These are phyloP conservation scores for Macrophomina tecta DNA, from an alignment of 2,329 filamentous ascomycete genomes.

Conservation along the genomic window DNA sequence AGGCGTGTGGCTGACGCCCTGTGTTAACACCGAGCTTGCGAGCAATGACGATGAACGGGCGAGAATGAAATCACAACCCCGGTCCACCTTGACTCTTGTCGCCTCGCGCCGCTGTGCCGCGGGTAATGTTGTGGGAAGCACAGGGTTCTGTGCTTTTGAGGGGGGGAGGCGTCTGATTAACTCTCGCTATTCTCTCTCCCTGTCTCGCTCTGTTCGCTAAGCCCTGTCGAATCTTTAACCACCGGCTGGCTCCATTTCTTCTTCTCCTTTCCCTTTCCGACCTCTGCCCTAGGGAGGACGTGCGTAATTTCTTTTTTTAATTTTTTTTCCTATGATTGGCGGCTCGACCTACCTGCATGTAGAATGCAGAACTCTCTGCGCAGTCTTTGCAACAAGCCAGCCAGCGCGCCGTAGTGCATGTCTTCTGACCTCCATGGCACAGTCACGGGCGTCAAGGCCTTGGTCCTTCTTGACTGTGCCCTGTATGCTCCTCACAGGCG, in stretches of 20 bases:
- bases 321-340: not conserved
- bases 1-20: not conserved
- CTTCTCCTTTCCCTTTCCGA: constrained; percentile 16
- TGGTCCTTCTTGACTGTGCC: no score
- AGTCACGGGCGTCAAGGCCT: not conserved
- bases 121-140: not conserved
- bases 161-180: not conserved
- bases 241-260: constrained; percentile 18
- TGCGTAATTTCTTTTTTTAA: not conserved
- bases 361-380: no score
- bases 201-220: constrained; percentile 10
- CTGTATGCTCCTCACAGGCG: no score
- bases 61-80: not conserved
- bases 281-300: constrained; percentile 24
- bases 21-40: no score
- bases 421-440: not conserved
- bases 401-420: no score
- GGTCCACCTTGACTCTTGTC: not conserved
- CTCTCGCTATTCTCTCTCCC: not conserved
- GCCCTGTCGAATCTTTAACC: constrained; percentile 21
- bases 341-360: not conserved
- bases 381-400: no score
- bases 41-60: constrained; percentile 1
- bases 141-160: not conserved
- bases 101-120: not conserved